These are phyloP conservation scores for Eimeria mitis DNA, from an alignment of 169 alveolate species.

Conservation along the genomic window DNA sequence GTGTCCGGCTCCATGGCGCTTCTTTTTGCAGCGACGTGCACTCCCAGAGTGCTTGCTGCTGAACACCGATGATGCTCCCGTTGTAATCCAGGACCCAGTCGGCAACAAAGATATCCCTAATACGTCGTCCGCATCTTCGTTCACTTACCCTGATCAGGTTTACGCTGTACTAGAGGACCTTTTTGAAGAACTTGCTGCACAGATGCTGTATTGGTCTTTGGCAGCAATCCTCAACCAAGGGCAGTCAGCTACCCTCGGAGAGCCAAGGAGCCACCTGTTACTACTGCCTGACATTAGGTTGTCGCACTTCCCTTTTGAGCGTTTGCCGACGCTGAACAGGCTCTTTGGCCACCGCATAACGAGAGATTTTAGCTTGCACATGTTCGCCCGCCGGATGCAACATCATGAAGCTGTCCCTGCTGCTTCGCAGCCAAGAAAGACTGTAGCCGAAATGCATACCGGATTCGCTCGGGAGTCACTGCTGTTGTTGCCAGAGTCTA, in stretches of 20 bases:
- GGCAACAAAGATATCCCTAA: not conserved
- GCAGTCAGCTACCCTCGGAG: slow-evolving; percentile 13
- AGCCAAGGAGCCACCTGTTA: slow-evolving; percentile 33
- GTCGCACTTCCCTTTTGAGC: slow-evolving; percentile 66
- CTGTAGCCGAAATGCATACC: slow-evolving; percentile 52
- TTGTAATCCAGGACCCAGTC: not conserved
- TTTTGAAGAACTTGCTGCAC: slow-evolving; percentile 46
- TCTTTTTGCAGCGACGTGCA: slow-evolving; percentile 72
- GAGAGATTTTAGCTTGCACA: slow-evolving; percentile 67
- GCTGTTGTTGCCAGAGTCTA: slow-evolving; percentile 32
- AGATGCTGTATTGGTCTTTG: slow-evolving; percentile 43
- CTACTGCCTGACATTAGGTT: slow-evolving; percentile 55
- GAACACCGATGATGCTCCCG: too few relatives aligned
- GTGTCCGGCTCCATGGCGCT: slow-evolving; percentile 35
- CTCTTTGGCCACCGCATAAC: slow-evolving; percentile 58
- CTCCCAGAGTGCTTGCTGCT: slow-evolving; percentile 66
- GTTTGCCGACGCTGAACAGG: slow-evolving; percentile 26
- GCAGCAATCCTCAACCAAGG: slow-evolving; percentile 36
- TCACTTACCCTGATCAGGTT: slow-evolving; percentile 10
- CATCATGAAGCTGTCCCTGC: not conserved
- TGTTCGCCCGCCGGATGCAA: slow-evolving; percentile 73
- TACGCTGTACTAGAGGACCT: slow-evolving; percentile 19
- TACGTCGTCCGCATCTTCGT: not conserved
- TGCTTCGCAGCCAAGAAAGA: slow-evolving; percentile 17
- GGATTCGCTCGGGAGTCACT: slow-evolving; percentile 47